Evolutionary conservation across 331 rosid genomes (phyloP), one percentile per base, ranked within the genome.

Genomic region (Phaseolus coccineus): DNA sequence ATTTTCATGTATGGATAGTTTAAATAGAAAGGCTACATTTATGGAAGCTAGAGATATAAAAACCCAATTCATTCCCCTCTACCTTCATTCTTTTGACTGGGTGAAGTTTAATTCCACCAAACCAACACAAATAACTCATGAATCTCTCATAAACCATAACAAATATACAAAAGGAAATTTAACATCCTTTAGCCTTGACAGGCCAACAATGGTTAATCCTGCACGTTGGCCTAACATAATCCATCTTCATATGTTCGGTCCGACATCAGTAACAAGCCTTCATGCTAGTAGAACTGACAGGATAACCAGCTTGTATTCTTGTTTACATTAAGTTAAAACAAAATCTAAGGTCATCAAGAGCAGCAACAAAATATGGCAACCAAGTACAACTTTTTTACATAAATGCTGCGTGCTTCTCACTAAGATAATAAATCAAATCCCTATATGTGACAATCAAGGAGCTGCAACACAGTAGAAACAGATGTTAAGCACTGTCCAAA

Each of bases 391-490:
- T 3, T 25, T 66, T 66, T 11, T 6, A 4, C 51, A 76, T 28
- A 68, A 53, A 68, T 57, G 78, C 16, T 12, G 46, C 19, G 0
- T 70, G 30, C 68, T 44, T 66, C 55, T 35, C 53, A 12, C 25
- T 33, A 25, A 15, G 63, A 24, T 66, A 62, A 66, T 79, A 42
- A 48, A 31, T 30, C 51, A 42, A 7, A 74, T 56, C 59, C 62
- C 42, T 64, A 53, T 52, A 66, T 7, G 68, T 42, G 68, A 28
- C 3, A 31, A 81, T 85, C 86, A 87, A 59, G 88, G 74, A 77
- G 88, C 93, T 89, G 93, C 83, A 79, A 77, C 40, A 69, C 76
- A 84, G 74, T 46, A 63, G 65, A 71, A 72, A 44, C 27, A 27
- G 61, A 59, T 77, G 15, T 44, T 61, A 72, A 80, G 77, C 57